These are phyloP conservation scores for Serendipita sp. DNA, from an alignment of 1,284 basidiomycete genomes.

Conservation along the genomic window DNA sequence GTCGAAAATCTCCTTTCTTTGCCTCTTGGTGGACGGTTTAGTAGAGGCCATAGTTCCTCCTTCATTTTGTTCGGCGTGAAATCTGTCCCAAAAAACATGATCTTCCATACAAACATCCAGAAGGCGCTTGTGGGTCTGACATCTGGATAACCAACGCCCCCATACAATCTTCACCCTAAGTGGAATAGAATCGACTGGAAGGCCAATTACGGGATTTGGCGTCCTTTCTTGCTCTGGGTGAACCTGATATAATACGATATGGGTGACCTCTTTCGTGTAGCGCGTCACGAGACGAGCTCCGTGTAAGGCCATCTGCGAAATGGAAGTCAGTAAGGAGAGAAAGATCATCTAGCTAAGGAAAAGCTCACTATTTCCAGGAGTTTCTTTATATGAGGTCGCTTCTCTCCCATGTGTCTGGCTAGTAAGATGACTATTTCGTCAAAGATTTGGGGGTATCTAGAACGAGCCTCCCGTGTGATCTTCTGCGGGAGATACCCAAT, in stretches of 20 bases:
- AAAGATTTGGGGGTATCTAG: background rate
- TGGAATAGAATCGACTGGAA: slow-evolving; percentile 39
- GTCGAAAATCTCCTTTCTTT: background rate
- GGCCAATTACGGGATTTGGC: slow-evolving; percentile 30
- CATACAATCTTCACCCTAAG: slow-evolving; percentile 43
- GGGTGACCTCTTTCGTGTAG: slow-evolving; percentile 41
- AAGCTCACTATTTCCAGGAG: background rate
- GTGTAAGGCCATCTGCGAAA: slow-evolving; percentile 38
- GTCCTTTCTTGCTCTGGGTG: slow-evolving; percentile 21
- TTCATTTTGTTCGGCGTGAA: background rate
- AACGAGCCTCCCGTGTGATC: background rate
- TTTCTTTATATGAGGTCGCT: background rate
- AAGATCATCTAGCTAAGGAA: background rate
- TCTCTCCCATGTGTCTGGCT: background rate
- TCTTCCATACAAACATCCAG: background rate
- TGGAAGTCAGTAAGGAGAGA: background rate
- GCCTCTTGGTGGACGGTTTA: background rate
- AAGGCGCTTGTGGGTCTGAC: background rate
- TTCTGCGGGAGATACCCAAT: background rate
- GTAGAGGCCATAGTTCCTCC: background rate
- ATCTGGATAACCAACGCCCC: slow-evolving; percentile 41
- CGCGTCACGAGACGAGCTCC: slow-evolving; percentile 41
- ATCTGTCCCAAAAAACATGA: background rate
- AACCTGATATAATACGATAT: slow-evolving; percentile 40
- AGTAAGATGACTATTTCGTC: background rate